phyloP scores from a whole-genome alignment of 352 stramenopile species.

The Pythium dissimile region DNA sequence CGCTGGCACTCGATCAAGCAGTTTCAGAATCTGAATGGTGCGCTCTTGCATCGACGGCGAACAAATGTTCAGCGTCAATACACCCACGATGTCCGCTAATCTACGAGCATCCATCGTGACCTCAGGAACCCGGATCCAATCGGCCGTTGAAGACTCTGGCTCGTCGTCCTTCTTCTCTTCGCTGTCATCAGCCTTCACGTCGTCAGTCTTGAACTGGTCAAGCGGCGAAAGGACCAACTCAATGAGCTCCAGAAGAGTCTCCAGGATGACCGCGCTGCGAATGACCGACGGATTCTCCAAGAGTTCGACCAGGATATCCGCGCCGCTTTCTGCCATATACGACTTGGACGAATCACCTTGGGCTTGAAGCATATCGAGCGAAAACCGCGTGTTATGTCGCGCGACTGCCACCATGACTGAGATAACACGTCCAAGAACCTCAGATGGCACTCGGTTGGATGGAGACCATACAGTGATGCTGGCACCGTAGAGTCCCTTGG shows the following conservation, averaged over 20 bases:
- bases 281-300: conserved; percentile 79
- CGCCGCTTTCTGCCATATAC: conserved; percentile 31
- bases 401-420: conserved; percentile 82
- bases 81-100: conserved; percentile 59
- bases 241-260: conserved; percentile 91
- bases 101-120: conserved; percentile 49
- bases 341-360: background rate
- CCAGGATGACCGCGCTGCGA: conserved; percentile 89
- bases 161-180: conserved; percentile 48
- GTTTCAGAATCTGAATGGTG: conserved; percentile 73
- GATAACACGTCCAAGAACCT: conserved; percentile 90
- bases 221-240: conserved; percentile 89
- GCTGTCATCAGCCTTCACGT: conserved; percentile 12
- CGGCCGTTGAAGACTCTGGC: conserved; percentile 3
- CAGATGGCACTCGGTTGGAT: conserved; percentile 51
- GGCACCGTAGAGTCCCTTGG: conserved; percentile 51
- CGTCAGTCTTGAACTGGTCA: conserved; percentile 59
- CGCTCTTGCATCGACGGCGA: conserved; percentile 80
- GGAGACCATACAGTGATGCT: conserved; percentile 8
- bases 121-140: conserved; percentile 70
- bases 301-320: conserved; percentile 86
- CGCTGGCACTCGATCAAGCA: conserved; percentile 57
- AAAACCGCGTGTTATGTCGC: conserved; percentile 91
- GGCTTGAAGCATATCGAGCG: conserved; percentile 75
- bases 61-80: conserved; percentile 79